Evolutionary conservation across 2,329 filamentous ascomycete genomes (phyloP).

Genomic region (Fusarium nematophilum): DNA sequence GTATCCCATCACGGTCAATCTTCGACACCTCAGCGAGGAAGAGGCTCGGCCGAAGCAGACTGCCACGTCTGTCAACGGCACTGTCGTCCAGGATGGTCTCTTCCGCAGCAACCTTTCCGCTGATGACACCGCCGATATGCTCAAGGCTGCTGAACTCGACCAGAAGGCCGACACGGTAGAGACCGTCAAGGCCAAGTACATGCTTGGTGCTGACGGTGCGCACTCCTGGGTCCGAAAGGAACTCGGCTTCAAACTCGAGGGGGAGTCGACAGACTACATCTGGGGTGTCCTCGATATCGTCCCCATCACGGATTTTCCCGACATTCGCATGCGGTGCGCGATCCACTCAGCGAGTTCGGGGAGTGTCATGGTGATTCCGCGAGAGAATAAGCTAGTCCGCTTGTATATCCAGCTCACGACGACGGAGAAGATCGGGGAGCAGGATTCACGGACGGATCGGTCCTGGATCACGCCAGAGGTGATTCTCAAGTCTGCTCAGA

Average conservation of each 20-base stretch:
- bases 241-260: constrained; percentile 41
- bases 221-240: constrained; percentile 41
- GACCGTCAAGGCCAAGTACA: constrained; percentile 24
- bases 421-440: constrained; percentile 14
- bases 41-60: constrained; percentile 27
- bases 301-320: constrained; percentile 43
- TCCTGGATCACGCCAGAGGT: constrained; percentile 55
- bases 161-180: constrained; percentile 20
- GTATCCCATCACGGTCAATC: constrained; percentile 26
- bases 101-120: constrained; percentile 29
- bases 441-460: not conserved
- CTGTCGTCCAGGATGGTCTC: constrained; percentile 18
- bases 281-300: constrained; percentile 45
- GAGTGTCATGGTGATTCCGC: constrained; percentile 43
- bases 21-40: constrained; percentile 26
- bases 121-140: constrained; percentile 27
- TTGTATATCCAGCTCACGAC: constrained; percentile 37
- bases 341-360: constrained; percentile 37
- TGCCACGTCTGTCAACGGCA: constrained; percentile 18
- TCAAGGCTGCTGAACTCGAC: constrained; percentile 23
- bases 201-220: constrained; percentile 41
- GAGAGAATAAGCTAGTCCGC: constrained; percentile 40
- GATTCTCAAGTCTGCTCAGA: constrained; percentile 56
- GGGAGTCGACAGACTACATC: constrained; percentile 44
- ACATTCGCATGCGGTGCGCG: constrained; percentile 45